Evolutionary conservation across 2,329 filamentous ascomycete genomes (phyloP).

Genomic region (Cryphonectria nitschkei): DNA sequence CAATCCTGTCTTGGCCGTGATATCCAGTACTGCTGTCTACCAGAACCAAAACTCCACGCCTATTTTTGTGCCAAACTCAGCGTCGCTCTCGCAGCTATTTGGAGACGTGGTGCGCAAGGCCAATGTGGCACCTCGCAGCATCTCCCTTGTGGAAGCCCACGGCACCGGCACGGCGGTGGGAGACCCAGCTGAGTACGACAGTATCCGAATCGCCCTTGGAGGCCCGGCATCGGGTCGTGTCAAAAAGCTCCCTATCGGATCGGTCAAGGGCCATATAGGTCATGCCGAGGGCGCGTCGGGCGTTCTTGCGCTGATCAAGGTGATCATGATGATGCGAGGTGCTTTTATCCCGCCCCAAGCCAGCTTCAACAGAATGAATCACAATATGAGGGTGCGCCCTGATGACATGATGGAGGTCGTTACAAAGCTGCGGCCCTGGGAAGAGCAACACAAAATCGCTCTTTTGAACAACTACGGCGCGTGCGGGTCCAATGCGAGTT

Average conservation of each 20-base stretch:
- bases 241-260: too few species aligned
- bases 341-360: constrained; percentile 39
- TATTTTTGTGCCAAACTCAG: constrained; percentile 35
- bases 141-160: constrained; percentile 44
- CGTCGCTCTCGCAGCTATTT: constrained; percentile 31
- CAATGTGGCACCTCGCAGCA: constrained; percentile 30
- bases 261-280: not conserved
- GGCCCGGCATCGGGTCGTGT: too few species aligned
- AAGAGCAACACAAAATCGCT: constrained; percentile 5
- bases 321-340: not conserved
- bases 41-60: constrained; percentile 44
- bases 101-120: too few species aligned
- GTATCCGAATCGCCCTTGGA: too few species aligned
- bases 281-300: constrained; percentile 10
- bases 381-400: too few species aligned
- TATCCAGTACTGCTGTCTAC: constrained; percentile 34
- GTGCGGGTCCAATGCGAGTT: constrained; percentile 36
- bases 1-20: constrained; percentile 47
- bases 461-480: constrained; percentile 45
- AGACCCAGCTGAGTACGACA: constrained; percentile 40
- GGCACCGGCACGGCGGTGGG: constrained; percentile 49
- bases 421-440: not conserved
- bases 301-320: constrained; percentile 33
- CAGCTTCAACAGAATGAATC: constrained; percentile 23
- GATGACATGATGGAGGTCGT: too few species aligned